Evolutionary conservation across 2,329 filamentous ascomycete genomes (phyloP), one percentile per base, ranked within the genome.

Genomic region (Fusarium continuum): DNA sequence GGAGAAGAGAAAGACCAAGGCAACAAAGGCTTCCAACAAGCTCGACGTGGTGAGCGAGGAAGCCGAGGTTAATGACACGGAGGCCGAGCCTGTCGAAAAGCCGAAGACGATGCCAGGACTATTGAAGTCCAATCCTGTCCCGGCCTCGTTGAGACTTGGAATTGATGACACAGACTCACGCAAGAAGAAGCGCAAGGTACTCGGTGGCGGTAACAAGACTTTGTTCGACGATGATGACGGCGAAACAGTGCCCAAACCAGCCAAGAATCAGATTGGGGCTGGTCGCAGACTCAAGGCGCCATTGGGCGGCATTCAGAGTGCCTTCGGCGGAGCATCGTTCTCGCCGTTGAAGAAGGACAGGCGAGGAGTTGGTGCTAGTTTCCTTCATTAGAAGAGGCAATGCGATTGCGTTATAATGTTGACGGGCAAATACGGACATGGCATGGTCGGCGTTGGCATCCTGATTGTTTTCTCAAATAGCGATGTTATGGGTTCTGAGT

Each of bases 181-280:
- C 75, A 88, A 86, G 73, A 92, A 89, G 82, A 93, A 90, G 80
- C 86, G 90, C 61, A 93, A 92, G 76, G 77, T 92, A 6, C 80
- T 91, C 2, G 87, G 88, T 5, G 79, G 77, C 19, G 81, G 83
- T 19, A 85, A 84, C 41, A 86, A 87, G 63, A 91, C 87, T 4
- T 73, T 95, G 6, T 92, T 94, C 55, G 88, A 90, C 8, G 88
- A 88, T 5, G 89, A 90, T 8, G 83, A 81, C 6, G 86, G 75
- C 10, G 85, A 85, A 57, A 77, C 72, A 56, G 16, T 47, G 7
- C 58, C 64, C 60, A 72, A 73, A 40, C 71, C 74, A 55, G 61
- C 72, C 13, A 80, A 79, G 64, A 49, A 71, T 20, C 66, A 70
- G 44, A 68, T 77, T 41, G 72, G 57, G 16, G 58, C 63, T 29